Conservation (phyloP, 2,329 filamentous ascomycete species). For the Pseudocercospora musae region DNA sequence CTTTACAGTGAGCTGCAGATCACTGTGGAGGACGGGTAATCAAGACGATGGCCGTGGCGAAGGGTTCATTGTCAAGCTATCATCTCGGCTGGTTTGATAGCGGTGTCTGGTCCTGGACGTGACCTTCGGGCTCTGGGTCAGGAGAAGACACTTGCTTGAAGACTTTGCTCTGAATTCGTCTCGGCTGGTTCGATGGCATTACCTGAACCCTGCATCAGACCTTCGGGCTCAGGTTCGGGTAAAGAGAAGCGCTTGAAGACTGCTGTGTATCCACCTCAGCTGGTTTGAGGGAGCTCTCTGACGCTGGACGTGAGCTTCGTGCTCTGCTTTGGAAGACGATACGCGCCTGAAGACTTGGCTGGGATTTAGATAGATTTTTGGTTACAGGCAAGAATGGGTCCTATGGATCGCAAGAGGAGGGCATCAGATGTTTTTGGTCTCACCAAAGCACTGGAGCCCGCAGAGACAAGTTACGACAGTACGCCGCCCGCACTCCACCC, state of each 20-base stretch:
- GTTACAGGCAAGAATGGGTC: neutral
- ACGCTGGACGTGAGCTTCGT: neutral
- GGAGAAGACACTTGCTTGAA: neutral
- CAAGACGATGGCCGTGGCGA: neutral
- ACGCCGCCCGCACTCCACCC: neutral
- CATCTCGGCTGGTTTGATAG: neutral
- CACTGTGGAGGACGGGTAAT: neutral
- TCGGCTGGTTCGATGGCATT: neutral
- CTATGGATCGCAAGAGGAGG: constrained; percentile 5
- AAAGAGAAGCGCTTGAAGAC: neutral
- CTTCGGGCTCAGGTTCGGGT: neutral
- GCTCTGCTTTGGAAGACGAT: neutral
- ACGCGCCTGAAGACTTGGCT: neutral
- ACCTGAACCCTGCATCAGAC: neutral
- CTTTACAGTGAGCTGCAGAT: neutral
- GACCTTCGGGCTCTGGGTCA: neutral
- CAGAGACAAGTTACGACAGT: neutral
- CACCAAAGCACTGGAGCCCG: constrained; percentile 3
- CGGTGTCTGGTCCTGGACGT: neutral
- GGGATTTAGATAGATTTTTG: neutral
- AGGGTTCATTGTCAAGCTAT: neutral
- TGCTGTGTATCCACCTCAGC: neutral
- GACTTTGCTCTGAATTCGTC: neutral
- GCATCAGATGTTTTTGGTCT: constrained; percentile 7
- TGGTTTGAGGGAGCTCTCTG: neutral